Evolutionary conservation across 2,329 filamentous ascomycete genomes (phyloP).

Genomic region (Daldinia sp.): DNA sequence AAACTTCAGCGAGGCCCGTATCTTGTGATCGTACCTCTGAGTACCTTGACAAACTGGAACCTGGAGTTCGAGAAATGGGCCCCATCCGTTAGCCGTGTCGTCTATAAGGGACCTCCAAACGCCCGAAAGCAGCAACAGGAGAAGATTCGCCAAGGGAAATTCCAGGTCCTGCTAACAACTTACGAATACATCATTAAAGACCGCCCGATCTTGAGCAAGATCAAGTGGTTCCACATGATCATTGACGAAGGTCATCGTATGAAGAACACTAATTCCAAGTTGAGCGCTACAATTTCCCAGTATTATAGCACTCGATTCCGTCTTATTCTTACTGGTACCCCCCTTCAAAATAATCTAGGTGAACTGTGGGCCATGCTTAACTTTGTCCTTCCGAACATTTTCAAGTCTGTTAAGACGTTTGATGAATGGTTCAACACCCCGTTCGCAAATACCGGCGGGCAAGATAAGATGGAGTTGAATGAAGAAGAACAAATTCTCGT

Average conservation of each 20-base stretch:
- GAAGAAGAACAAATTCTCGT: slow-evolving; percentile 99
- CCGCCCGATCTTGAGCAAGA: slow-evolving; percentile 91
- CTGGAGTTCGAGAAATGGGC: slow-evolving; percentile 99
- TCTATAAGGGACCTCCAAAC: slow-evolving; percentile 95
- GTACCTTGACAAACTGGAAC: slow-evolving; percentile 98
- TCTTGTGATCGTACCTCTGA: slow-evolving; percentile 94
- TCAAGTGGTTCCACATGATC: slow-evolving; percentile 99
- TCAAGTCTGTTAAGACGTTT: slow-evolving; percentile 98
- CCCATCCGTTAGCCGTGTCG: slow-evolving; percentile 82
- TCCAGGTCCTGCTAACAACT: slow-evolving; percentile 95
- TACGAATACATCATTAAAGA: slow-evolving; percentile 99
- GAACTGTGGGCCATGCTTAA: slow-evolving; percentile 98
- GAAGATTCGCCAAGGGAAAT: slow-evolving; percentile 90
- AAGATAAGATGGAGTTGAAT: slow-evolving; percentile 98
- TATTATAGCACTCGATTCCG: slow-evolving; percentile 97
- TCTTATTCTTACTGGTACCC: slow-evolving; percentile 96
- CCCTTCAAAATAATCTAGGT: slow-evolving; percentile 93
- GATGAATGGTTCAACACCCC: slow-evolving; percentile 99
- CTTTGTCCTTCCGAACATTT: slow-evolving; percentile 97
- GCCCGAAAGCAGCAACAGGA: slow-evolving; percentile 90
- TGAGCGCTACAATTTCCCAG: slow-evolving; percentile 91
- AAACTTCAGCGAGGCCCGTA: slow-evolving; percentile 93
- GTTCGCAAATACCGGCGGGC: slow-evolving; percentile 96
- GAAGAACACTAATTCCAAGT: slow-evolving; percentile 97
- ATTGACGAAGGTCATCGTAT: slow-evolving; percentile 99